Percentiles rank a stretch among this genome's conserved stretches.
Evolutionary conservation across 305 asterid genomes (phyloP).

Genomic region (Coffea humblotiana): DNA sequence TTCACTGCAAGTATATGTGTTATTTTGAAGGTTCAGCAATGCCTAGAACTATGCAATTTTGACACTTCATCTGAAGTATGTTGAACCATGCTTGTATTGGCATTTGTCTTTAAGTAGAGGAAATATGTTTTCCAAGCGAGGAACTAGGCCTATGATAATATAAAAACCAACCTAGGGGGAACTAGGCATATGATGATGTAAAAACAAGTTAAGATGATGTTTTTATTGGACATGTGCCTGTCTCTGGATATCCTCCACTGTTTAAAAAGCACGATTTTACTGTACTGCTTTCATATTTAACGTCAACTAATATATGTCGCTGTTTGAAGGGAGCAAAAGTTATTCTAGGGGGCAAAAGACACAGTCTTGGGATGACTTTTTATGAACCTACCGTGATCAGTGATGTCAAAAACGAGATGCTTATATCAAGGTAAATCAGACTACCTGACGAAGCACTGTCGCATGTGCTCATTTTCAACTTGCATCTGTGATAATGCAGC

Average conservation of each 20-base stretch:
- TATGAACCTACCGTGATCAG: slow-evolving; percentile 88
- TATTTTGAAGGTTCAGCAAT: not conserved
- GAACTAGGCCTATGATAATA: not conserved
- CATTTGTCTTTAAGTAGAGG: not conserved
- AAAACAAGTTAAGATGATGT: slow-evolving; percentile 4
- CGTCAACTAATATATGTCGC: slow-evolving; percentile 17
- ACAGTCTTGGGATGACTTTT: slow-evolving; percentile 85
- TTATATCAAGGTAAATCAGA: slow-evolving; percentile 51
- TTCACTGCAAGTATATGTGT: slow-evolving; percentile 4
- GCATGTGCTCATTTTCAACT: not conserved
- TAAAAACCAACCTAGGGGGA: not conserved
- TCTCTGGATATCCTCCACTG: not conserved
- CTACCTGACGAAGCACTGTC: not conserved
- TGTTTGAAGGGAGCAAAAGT: slow-evolving; percentile 89
- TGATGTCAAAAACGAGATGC: slow-evolving; percentile 86
- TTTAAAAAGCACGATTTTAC: not conserved
- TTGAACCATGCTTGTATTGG: slow-evolving; percentile 1
- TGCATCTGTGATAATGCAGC: not conserved
- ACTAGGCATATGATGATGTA: not conserved
- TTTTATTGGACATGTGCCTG: not conserved
- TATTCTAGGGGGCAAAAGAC: slow-evolving; percentile 80
- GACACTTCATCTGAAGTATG: not conserved
- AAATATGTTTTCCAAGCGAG: not conserved
- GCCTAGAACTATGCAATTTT: not conserved
- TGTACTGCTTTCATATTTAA: not conserved